phyloP scores from a whole-genome alignment of 257 asterid genomes.

The Solanum pimpinellifolium region DNA sequence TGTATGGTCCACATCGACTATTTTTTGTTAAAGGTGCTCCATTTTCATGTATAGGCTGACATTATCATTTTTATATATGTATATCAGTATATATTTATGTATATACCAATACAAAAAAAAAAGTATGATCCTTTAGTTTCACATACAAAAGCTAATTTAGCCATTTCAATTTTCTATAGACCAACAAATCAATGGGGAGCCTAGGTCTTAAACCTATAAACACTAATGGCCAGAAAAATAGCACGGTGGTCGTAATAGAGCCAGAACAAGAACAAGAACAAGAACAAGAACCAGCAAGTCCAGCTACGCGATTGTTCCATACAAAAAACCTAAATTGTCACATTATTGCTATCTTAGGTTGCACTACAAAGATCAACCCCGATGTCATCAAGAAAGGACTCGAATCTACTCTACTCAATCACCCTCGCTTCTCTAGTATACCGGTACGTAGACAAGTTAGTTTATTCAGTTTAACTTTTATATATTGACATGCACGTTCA shows the following conservation, averaged over 20 bases:
- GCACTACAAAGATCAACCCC: constrained; percentile 10
- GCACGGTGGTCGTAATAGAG: background rate
- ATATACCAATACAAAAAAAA: background rate
- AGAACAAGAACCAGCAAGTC: constrained; percentile 23
- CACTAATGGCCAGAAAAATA: background rate
- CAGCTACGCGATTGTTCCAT: constrained; percentile 31
- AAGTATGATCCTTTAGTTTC: background rate
- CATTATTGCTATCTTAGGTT: constrained; percentile 24
- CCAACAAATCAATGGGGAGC: background rate
- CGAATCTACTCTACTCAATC: constrained; percentile 14
- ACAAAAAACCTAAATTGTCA: constrained; percentile 4
- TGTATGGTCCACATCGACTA: background rate
- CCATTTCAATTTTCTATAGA: background rate
- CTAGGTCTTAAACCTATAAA: background rate
- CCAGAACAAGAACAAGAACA: background rate
- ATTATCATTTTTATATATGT: background rate
- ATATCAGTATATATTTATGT: background rate
- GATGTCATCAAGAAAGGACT: constrained; percentile 9
- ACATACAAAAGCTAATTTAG: background rate
- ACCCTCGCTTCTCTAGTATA: constrained; percentile 39
- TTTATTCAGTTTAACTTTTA: background rate
- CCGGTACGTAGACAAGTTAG: background rate
- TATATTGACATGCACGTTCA: background rate
- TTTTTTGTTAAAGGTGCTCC: background rate
- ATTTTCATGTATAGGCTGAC: background rate